Evolutionary conservation across 305 asterid species (phyloP), one percentile per base, ranked within the genome.

Genomic region (Fraxinus greggii): DNA sequence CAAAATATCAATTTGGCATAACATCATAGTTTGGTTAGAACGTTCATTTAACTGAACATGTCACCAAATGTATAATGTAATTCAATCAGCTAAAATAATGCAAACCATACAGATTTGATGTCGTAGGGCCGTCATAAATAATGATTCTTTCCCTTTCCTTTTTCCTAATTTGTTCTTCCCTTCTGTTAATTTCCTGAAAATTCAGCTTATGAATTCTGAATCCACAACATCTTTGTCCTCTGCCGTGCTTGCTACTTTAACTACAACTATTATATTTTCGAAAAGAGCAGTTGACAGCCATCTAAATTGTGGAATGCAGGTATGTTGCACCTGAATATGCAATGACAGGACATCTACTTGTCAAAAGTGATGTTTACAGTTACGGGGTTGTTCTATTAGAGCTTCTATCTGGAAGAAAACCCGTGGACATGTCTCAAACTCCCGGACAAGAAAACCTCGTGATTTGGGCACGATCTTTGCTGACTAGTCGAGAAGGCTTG

Each of bases 261-360:
- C 72, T 61, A 8, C 72, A 61, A 21, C 32, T 23, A 24, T 61
- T 54, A 54, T 54, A 54, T 54, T n/a, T 54, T n/a, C 10, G 65
- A 54, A 5, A 54, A 54, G 65, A 54, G 65, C 26, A 54, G 65
- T 54, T 1, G 65, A 54, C 72, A 45, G 45, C 28, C 48, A 31
- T 24, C 42, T 38, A 61, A 80, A 77, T 80, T 61, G 76, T 36
- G 81, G 42, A 77, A 79, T 84, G 80, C 89, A 94, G 98, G 88
- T 94, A 94, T 17, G 98, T 95, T 70, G 98, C 98, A 82, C 98
- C 98, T 80, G 99, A 94, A 90, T 95, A 94, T 89, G 99, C 99
- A 35, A 95, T 95, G 98, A 95, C 98, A 0, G 99, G 98, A 32
- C 99, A 95, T 87, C 86, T 95, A 36, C 98, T 95, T 2, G 99